Base-by-base conservation (phyloP, 257 asterid genomes). In the Jasminum sambac region DNA sequence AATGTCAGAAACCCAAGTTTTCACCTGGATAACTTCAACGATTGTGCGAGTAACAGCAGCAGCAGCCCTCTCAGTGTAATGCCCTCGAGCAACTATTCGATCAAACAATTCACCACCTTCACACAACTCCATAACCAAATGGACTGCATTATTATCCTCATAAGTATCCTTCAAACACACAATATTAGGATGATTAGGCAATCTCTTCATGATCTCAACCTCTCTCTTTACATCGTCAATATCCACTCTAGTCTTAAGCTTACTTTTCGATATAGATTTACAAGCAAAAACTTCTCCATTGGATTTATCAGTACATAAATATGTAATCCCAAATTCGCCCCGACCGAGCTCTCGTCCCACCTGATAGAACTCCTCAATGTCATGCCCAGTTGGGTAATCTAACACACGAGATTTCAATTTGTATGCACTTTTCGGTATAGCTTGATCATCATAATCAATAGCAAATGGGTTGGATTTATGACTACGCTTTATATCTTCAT, bases 11-110 rank as follows among this genome's bases (percentile, higher is more conserved):
- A 52, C 17, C 14, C 30, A 73, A 66, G 25, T 39, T 66, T 30
- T 68, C 79, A 86, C 91, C 89, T 84, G 81, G 67, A 86, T 86
- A 74, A 86, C 91, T 68, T 86, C 91, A 48, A 82, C 86, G 74
- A 86, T 86, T 0, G 91, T 86, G 0, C 82, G 79, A 21, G 79
- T 76, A 8, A 86, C 84, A 17, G 82, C 82, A 0, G 91, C 91
- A 60, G 89, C 91, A 8, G 87, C 91, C 71, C 91, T 78, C 67
- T 86, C 89, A 0, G 89, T 84, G 40, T 84, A 86, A 80, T 86
- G 89, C 42, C 91, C 89, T 40, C 87, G 70, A 4, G 87, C 64
- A 78, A 86, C 86, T 75, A 86, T 86, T 76, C 91, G 63, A 63
- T 86, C 91, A 59, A 86, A 86, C 83, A 86, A 59, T 48, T n/a